These are phyloP conservation scores for Dendrobium nobile DNA, from an alignment of 106 monocot species.

Conservation along the genomic window DNA sequence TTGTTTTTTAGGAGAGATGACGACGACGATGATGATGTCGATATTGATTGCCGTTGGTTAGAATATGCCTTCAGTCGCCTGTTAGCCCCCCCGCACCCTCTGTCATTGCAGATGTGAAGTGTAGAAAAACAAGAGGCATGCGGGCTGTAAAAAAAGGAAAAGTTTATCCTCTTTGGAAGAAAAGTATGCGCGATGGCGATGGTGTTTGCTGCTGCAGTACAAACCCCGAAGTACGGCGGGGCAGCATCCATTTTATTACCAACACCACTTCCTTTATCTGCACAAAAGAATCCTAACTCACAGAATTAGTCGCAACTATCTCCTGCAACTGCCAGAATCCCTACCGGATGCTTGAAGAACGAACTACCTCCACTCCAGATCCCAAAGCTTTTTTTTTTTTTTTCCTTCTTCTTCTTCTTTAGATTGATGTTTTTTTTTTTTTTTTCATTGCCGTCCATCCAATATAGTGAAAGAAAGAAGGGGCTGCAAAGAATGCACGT, in stretches of 20 bases:
- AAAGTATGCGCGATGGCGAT: background rate
- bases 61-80: background rate
- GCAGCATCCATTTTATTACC: background rate
- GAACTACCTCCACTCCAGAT: background rate
- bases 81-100: background rate
- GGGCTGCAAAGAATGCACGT: background rate
- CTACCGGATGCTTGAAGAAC: background rate
- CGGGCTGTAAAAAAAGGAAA: background rate
- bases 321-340: background rate
- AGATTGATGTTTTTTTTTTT: background rate
- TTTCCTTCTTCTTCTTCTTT: too few species aligned
- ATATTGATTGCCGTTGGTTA: background rate
- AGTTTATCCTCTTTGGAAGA: conserved; percentile 1
- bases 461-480: background rate
- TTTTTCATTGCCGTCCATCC: background rate
- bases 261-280: background rate
- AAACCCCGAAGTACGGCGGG: background rate
- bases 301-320: background rate
- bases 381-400: too few species aligned
- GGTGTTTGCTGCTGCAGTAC: background rate
- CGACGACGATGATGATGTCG: background rate
- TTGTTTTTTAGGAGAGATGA: background rate
- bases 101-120: background rate
- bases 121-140: background rate
- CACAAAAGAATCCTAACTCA: background rate